phyloP scores from a whole-genome alignment of 306 rosid genomes.

The Prunus mume region DNA sequence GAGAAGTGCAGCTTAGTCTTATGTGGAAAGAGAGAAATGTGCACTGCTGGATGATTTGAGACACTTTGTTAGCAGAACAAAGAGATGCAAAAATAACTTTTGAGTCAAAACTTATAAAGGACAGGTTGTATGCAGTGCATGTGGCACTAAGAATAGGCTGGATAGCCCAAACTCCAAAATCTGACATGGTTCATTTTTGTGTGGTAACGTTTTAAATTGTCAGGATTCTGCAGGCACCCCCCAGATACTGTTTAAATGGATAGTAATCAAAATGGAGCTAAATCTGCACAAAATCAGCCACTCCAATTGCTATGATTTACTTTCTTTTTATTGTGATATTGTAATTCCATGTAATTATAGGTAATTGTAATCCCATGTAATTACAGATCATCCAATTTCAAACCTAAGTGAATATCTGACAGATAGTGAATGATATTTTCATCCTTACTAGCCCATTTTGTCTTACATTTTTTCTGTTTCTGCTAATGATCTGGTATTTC shows the following conservation, averaged over 20 bases:
- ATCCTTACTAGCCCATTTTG: not conserved
- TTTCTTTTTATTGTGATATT: too few species aligned
- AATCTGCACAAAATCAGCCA: too few species aligned
- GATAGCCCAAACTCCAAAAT: too few species aligned
- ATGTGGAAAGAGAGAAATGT: not conserved
- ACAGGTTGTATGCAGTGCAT: not conserved
- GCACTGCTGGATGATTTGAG: not conserved
- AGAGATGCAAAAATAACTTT: not conserved
- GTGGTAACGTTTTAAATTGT: not conserved
- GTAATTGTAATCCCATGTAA: too few species aligned
- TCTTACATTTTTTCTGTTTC: not conserved
- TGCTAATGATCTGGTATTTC: not conserved
- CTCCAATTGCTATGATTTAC: too few species aligned
- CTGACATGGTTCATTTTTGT: too few species aligned
- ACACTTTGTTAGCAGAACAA: not conserved
- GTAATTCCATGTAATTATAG: too few species aligned
- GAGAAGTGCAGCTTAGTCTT: not conserved
- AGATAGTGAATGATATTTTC: not conserved
- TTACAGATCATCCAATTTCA: too few species aligned
- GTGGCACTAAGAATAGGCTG: not conserved
- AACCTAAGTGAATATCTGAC: too few species aligned
- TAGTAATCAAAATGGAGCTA: too few species aligned
- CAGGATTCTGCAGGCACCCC: not conserved
- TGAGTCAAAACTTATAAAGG: not conserved
- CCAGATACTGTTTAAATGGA: not conserved